Conservation (phyloP, 2,329 filamentous ascomycete species). For the Claviceps paspali region DNA sequence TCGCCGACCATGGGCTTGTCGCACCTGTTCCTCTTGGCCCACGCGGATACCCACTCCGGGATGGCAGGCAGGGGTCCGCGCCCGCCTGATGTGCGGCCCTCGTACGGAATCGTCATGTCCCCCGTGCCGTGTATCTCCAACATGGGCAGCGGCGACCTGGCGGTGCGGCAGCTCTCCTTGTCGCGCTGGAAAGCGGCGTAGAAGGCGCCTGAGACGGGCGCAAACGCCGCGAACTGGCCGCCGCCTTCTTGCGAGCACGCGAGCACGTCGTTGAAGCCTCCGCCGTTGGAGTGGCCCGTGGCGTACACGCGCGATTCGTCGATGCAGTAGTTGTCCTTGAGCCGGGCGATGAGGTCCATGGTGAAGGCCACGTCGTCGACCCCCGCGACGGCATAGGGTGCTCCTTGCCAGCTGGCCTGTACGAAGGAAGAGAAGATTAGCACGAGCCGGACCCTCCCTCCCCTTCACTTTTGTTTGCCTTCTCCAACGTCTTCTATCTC, state of each 20-base stretch:
- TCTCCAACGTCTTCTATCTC: background rate
- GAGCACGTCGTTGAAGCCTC: constrained; percentile 26
- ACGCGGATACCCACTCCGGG: constrained; percentile 21
- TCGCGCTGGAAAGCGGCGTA: constrained; percentile 20
- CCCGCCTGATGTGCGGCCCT: constrained; percentile 21
- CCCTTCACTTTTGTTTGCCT: background rate
- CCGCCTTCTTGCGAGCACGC: constrained; percentile 24
- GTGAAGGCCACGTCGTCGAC: constrained; percentile 27
- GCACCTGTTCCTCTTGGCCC: constrained; percentile 17
- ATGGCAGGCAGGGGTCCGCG: constrained; percentile 29
- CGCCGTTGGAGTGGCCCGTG: constrained; percentile 29
- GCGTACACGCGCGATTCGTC: constrained; percentile 27
- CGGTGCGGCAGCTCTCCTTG: constrained; percentile 17
- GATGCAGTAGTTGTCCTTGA: constrained; percentile 23
- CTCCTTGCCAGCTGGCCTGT: constrained; percentile 25
- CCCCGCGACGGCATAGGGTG: constrained; percentile 18
- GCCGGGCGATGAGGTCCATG: constrained; percentile 23
- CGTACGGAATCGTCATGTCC: constrained; percentile 30
- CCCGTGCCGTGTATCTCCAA: constrained; percentile 34
- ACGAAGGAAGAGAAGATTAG: no score
- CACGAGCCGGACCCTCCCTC: no score
- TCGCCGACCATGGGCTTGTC: constrained; percentile 1
- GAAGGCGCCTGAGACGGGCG: constrained; percentile 25
- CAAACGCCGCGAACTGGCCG: constrained; percentile 25
- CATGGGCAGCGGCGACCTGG: constrained; percentile 28